Base-by-base conservation (phyloP, 345 rosid genomes). In the Adansonia digitata region DNA sequence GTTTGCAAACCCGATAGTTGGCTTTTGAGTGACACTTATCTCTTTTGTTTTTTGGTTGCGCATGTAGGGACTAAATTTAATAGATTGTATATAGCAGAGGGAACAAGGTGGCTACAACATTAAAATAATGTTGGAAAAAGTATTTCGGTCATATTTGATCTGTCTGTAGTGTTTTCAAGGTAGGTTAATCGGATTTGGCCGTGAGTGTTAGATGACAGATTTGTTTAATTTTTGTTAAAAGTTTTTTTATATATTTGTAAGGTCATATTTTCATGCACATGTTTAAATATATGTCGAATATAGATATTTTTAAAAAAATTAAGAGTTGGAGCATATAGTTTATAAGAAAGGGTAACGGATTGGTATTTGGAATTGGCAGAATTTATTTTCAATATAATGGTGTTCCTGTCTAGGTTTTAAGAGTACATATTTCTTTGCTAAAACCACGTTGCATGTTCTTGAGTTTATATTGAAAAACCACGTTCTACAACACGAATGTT, bases 61-160 rank as follows among this genome's bases (percentile, higher is more conserved):
- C 71, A 67, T 45, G 55, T 26, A 45, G 53, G 55, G 55, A 45
- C 72, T 45, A 29, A 45, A 45, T 45, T 68, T 15, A 27, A 17
- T 26, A 27, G 55, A 68, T 10, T 68, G 56, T 8, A 14, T 46
- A 26, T 68, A 68, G 27, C 55, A 10, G 20, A 68, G 72, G 56
- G 72, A 68, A 27, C 72, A 68, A 45, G 40, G 40, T n/a, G 24
- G 39, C 56, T 68, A 45, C 71, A 15, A 17, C 20, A 45, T 68
- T 68, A 45, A 49, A 68, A 45, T 26, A 68, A 22, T 24, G 26
- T 42, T 31, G n/a, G 10, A 18, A 67, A 59, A n/a, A n/a, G 29
- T 14, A 60, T 5, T 29, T 31, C 39, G 2, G 31, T 46, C 24
- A 9, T 45, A n/a, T 31, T 24, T 31, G 11, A 29, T 68, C 18